Conservation (phyloP, 805 yeast species). For the Pichia scutulata region DNA sequence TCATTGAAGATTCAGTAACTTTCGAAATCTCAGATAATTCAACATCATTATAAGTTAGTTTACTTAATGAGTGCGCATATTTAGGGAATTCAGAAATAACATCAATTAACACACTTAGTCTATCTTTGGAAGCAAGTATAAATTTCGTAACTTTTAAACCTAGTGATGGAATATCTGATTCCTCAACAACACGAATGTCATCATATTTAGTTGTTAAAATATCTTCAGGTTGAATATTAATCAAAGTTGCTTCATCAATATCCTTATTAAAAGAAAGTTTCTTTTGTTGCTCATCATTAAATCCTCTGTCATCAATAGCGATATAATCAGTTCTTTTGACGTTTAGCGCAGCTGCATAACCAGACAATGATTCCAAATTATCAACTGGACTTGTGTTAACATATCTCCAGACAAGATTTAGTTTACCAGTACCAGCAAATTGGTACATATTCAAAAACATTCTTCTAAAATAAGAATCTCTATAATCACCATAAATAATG, state of each 20-base stretch:
- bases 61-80: slow-evolving; percentile 34
- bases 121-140: slow-evolving; percentile 26
- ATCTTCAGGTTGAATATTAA: neutral
- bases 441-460: slow-evolving; percentile 54
- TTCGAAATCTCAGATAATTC: slow-evolving; percentile 3
- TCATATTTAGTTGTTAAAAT: slow-evolving; percentile 12
- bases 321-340: slow-evolving; percentile 61
- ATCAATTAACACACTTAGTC: slow-evolving; percentile 32
- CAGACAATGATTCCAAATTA: slow-evolving; percentile 33
- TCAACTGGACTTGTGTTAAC: slow-evolving; percentile 29
- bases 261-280: slow-evolving; percentile 20
- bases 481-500: slow-evolving; percentile 60
- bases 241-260: neutral
- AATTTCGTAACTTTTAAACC: slow-evolving; percentile 37
- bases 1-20: slow-evolving; percentile 2
- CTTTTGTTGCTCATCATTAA: slow-evolving; percentile 21
- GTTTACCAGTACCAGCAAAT: slow-evolving; percentile 53
- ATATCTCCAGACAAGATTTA: slow-evolving; percentile 73
- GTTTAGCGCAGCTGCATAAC: slow-evolving; percentile 62
- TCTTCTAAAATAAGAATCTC: slow-evolving; percentile 39
- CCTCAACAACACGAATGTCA: slow-evolving; percentile 26
- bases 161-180: slow-evolving; percentile 29
- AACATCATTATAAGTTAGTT: slow-evolving; percentile 10
- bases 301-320: slow-evolving; percentile 54
- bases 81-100: slow-evolving; percentile 50